Conservation (phyloP, 2,329 filamentous ascomycete species). For the Colletotrichum tamarilloi region DNA sequence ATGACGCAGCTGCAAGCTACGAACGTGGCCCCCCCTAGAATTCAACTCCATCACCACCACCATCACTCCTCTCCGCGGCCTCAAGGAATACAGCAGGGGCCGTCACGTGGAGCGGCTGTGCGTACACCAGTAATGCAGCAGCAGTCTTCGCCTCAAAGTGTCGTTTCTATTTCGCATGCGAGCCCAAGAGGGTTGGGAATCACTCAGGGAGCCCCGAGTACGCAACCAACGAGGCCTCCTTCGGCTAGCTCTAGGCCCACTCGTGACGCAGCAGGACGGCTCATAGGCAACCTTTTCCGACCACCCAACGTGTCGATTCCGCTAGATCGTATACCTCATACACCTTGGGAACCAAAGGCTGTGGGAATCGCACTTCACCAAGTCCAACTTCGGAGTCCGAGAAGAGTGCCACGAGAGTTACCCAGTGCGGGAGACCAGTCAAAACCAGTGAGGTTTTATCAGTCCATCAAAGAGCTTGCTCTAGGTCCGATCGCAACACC, state of each 20-base stretch:
- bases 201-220: background rate
- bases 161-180: background rate
- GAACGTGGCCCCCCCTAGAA: background rate
- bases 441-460: slow-evolving; percentile 59
- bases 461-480: slow-evolving; percentile 65
- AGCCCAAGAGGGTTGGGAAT: background rate
- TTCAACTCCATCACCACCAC: background rate
- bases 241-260: background rate
- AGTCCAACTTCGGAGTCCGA: slow-evolving; percentile 59
- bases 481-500: slow-evolving; percentile 55
- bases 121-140: slow-evolving; percentile 1
- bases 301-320: slow-evolving; percentile 35
- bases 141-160: background rate
- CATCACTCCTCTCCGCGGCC: background rate
- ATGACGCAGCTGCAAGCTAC: background rate
- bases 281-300: slow-evolving; percentile 40
- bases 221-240: background rate
- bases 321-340: slow-evolving; percentile 52
- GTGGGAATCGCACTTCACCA: slow-evolving; percentile 59
- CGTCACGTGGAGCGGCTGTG: background rate
- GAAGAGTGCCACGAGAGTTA: slow-evolving; percentile 47
- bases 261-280: background rate
- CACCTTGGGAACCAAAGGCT: slow-evolving; percentile 53
- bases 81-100: background rate
- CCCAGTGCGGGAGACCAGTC: background rate